Percentiles rank a stretch among this genome's conserved stretches.
Conservation (phyloP, 2,329 filamentous ascomycete genomes). For the Pestalotiopsis sp. region DNA sequence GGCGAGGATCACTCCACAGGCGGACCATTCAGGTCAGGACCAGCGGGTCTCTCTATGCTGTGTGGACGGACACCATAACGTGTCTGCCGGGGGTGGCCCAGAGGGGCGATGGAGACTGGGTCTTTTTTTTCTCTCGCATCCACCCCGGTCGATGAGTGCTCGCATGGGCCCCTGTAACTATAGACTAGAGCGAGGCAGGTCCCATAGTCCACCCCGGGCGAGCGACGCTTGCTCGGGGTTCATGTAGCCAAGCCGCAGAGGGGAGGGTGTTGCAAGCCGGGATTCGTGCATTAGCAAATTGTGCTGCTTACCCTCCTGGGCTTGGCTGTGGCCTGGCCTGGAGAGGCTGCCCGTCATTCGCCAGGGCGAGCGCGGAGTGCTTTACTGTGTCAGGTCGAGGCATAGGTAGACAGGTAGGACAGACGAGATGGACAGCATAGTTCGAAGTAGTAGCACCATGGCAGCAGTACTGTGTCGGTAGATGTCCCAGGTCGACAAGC, state of each 20-base stretch:
- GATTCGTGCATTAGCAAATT: slow-evolving; percentile 12
- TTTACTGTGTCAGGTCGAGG: background rate
- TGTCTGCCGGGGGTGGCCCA: slow-evolving; percentile 7
- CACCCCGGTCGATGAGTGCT: background rate
- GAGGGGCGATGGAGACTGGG: background rate
- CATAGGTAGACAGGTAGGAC: background rate
- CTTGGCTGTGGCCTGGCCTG: slow-evolving; percentile 4
- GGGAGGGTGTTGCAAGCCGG: slow-evolving; percentile 6
- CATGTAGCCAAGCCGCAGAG: slow-evolving; percentile 10
- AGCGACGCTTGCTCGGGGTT: background rate
- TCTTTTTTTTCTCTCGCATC: background rate
- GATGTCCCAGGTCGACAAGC: background rate
- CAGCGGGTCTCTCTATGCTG: background rate
- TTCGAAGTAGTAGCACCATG: background rate
- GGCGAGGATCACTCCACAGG: background rate
- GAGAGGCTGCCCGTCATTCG: background rate
- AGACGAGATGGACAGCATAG: background rate
- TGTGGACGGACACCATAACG: background rate
- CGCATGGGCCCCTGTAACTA: background rate
- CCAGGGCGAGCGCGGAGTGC: background rate
- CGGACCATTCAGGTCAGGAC: slow-evolving; percentile 7
- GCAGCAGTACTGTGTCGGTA: background rate
- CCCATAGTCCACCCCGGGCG: background rate
- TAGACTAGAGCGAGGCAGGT: background rate
- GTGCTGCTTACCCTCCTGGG: slow-evolving; percentile 6